Conservation (phyloP, 208 protist species). For the Trypanosoma congolense region DNA sequence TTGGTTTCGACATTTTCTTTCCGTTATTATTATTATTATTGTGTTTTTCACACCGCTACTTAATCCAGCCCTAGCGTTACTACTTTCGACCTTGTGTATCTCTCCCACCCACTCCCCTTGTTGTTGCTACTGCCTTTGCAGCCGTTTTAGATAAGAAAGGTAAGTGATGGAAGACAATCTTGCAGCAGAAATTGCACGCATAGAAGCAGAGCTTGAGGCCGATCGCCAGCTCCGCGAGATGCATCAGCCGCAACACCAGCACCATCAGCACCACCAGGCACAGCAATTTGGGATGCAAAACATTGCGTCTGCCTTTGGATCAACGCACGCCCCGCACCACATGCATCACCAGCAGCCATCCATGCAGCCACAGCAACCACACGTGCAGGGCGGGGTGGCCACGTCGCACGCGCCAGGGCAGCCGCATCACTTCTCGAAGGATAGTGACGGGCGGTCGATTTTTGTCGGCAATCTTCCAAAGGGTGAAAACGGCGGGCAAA, state of each 20-base stretch:
- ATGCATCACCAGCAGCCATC: slow-evolving; percentile 15
- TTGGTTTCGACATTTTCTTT: not conserved
- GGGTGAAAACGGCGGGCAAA: slow-evolving; percentile 53
- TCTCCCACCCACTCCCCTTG: too few relatives aligned
- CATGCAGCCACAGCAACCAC: slow-evolving; percentile 23
- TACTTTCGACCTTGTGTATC: too few relatives aligned
- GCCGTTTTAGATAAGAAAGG: not conserved
- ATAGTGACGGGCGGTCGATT: slow-evolving; percentile 79
- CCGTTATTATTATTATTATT: slow-evolving; percentile 1
- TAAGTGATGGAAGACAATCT: slow-evolving; percentile 60
- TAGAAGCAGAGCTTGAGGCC: slow-evolving; percentile 70
- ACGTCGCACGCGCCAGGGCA: slow-evolving; percentile 26
- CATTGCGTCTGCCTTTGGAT: slow-evolving; percentile 5
- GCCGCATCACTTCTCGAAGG: slow-evolving; percentile 64
- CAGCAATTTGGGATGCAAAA: slow-evolving; percentile 17
- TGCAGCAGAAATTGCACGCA: slow-evolving; percentile 66
- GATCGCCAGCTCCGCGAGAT: slow-evolving; percentile 53
- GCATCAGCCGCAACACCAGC: slow-evolving; percentile 23
- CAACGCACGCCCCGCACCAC: slow-evolving; percentile 9
- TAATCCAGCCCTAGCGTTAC: not conserved
- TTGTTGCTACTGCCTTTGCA: too few relatives aligned
- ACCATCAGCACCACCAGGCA: slow-evolving; percentile 34
- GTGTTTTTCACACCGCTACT: not conserved
- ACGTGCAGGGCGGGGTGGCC: not conserved
- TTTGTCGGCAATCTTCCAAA: slow-evolving; percentile 81